Evolutionary conservation across 2,329 filamentous ascomycete genomes (phyloP).

Genomic region (Hypomyces rosellus): DNA sequence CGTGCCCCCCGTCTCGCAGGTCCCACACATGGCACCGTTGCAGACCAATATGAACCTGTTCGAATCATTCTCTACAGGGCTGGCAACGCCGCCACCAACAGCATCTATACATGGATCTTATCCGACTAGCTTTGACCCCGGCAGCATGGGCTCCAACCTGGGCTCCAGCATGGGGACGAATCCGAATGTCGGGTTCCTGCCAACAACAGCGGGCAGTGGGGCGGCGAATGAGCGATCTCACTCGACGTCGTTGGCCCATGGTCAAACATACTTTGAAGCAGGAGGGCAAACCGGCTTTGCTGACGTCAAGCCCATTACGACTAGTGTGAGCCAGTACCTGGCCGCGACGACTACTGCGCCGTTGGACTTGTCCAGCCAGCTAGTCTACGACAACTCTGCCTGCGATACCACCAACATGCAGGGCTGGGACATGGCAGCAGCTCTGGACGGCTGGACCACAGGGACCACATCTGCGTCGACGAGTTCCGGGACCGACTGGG

Average conservation of each 20-base stretch:
- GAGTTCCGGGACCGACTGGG: constrained; percentile 27
- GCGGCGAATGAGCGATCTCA: constrained; percentile 21
- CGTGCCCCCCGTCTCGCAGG: constrained; percentile 17
- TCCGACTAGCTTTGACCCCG: constrained; percentile 39
- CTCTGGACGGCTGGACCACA: constrained; percentile 28
- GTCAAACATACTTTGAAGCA: constrained; percentile 28
- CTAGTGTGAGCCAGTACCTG: constrained; percentile 23
- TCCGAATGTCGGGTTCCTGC: constrained; percentile 26
- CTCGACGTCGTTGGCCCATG: constrained; percentile 19
- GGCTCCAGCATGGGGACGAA: constrained; percentile 30
- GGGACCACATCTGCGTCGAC: constrained; percentile 18
- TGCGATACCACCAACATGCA: constrained; percentile 26
- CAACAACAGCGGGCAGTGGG: constrained; percentile 22
- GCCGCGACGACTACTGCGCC: constrained; percentile 20
- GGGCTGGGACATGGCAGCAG: constrained; percentile 31
- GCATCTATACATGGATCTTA: constrained; percentile 44
- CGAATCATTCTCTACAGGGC: constrained; percentile 45
- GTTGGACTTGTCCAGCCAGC: constrained; percentile 26
- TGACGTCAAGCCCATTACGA: constrained; percentile 30
- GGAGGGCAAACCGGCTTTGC: constrained; percentile 23
- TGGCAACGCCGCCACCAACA: constrained; percentile 52
- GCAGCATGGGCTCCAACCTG: constrained; percentile 28
- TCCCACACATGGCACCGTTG: constrained; percentile 29
- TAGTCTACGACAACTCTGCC: constrained; percentile 29
- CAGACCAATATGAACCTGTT: constrained; percentile 36